Evolutionary conservation across 495 filamentous ascomycete genomes (phyloP), one percentile per base, ranked within the genome.

Genomic region (Beverwykella pulmonaria): DNA sequence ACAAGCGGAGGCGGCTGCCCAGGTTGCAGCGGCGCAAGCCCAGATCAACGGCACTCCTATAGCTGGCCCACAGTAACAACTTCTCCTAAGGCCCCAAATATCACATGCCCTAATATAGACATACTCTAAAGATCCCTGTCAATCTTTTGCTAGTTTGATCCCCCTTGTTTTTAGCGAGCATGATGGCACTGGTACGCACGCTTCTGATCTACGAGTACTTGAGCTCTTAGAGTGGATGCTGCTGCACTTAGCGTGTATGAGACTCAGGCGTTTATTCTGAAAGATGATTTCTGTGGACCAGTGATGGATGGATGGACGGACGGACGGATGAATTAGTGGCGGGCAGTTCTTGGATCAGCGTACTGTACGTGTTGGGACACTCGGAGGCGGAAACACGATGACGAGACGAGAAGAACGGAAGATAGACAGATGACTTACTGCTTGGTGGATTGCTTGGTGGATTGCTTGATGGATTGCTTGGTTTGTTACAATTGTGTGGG

Each of bases 1-100:
- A 1, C 50, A 58, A 25, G 67, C 61, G 17, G 46, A 22, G 63
- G 64, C 48, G 39, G 39, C 17, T 10, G 39, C 39, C 3, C 39
- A 44, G 17, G 39, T 14, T 2, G 39, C 39, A 15, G 39, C 39
- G 9, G 39, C 39, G 17, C 39, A 44, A 44, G 39, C 39, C 17
- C 39, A 44, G 17, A 44, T 44, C 15, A 44, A 44, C 17, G 39
- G 39, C 17, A 44, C 39, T 3, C 39, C 39, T 44, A 44, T 44
- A 44, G 39, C 15, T 44, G 39, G 39, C 32, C 6, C 32, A 15
- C 39, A 44, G 39, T n/a, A 44, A n/a, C 12, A 34, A 12, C 30
- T 12, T 34, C 30, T 12, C 39, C 17, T 12, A n/a, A 44, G 39
- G 39, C 39, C 39, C 39, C 39, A 3, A 44, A 44, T n/a, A 44